Conservation (phyloP, 176 grass and related monocot species). For the maize (Zea mays) region DNA sequence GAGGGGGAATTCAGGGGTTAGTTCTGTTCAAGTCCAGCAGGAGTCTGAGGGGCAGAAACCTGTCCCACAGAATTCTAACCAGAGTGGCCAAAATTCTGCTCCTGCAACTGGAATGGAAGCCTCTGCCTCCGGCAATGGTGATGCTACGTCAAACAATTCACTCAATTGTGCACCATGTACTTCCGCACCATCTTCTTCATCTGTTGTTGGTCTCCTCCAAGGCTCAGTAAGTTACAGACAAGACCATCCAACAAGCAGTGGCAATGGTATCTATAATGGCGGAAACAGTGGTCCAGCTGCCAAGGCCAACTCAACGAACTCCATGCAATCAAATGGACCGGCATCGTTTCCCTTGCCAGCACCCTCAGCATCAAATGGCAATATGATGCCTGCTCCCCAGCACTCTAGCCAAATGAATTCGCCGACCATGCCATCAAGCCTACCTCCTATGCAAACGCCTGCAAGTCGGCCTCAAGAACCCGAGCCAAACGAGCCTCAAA, state of each 20-base stretch:
- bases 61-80: slow-evolving; percentile 62
- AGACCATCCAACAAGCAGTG: slow-evolving; percentile 47
- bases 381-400: slow-evolving; percentile 53
- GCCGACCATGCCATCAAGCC: slow-evolving; percentile 28
- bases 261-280: slow-evolving; percentile 42
- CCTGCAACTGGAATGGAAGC: slow-evolving; percentile 38
- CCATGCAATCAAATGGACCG: slow-evolving; percentile 48
- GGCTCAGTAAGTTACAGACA: slow-evolving; percentile 57
- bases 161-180: slow-evolving; percentile 49
- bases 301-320: slow-evolving; percentile 44
- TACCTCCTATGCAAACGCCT: slow-evolving; percentile 54
- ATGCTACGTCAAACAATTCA: slow-evolving; percentile 38
- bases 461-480: slow-evolving; percentile 45
- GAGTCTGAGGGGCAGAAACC: slow-evolving; percentile 58
- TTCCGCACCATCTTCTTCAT: slow-evolving; percentile 38
- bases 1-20: slow-evolving; percentile 61
- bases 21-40: slow-evolving; percentile 47
- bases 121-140: slow-evolving; percentile 50
- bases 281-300: slow-evolving; percentile 39
- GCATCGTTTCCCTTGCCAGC: slow-evolving; percentile 42
- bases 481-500: slow-evolving; percentile 65
- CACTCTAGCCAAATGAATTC: slow-evolving; percentile 46
- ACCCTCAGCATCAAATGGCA: slow-evolving; percentile 50
- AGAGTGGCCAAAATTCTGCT: slow-evolving; percentile 56
- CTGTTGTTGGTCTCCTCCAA: slow-evolving; percentile 42